A percentile compares a stretch with the other conserved stretches of the same genome.
phyloP scores from a whole-genome alignment of 129 eudicot species.

The Cynara cardunculus region DNA sequence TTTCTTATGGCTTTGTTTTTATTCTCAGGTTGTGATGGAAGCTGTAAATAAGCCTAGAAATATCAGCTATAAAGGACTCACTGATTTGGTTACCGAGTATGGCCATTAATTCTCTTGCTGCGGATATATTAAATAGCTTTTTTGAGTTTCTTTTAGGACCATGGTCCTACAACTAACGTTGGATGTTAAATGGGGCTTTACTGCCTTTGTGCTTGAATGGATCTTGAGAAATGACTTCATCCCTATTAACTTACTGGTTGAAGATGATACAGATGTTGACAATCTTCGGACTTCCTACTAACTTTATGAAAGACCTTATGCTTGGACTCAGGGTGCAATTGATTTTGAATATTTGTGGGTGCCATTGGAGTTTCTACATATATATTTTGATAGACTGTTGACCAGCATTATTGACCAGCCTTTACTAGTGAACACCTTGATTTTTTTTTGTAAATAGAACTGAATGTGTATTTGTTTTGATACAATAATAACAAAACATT shows the following conservation, averaged over 20 bases:
- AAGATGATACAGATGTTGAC: background rate
- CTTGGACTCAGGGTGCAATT: background rate
- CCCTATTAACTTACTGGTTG: background rate
- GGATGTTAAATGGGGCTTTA: background rate
- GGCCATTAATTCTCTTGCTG: slow-evolving; percentile 11
- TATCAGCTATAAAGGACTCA: slow-evolving; percentile 86
- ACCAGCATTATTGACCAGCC: no score
- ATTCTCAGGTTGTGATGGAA: slow-evolving; percentile 81
- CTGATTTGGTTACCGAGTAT: slow-evolving; percentile 98
- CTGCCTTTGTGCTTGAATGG: background rate
- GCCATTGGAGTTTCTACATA: background rate
- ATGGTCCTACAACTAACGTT: background rate
- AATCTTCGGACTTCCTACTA: background rate
- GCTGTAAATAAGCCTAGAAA: slow-evolving; percentile 96
- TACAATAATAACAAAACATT: no score
- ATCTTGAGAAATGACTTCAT: background rate
- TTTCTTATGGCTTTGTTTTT: background rate
- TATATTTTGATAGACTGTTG: no score
- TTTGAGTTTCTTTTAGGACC: background rate
- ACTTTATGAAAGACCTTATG: background rate
- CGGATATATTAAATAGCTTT: background rate
- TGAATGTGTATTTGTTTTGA: no score
- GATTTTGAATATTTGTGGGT: background rate
- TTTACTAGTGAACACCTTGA: no score
- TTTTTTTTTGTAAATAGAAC: no score